Percentiles rank a stretch among this genome's conserved stretches.
phyloP scores from a whole-genome alignment of 208 protist genomes.

The Acanthamoeba lenticulata region DNA sequence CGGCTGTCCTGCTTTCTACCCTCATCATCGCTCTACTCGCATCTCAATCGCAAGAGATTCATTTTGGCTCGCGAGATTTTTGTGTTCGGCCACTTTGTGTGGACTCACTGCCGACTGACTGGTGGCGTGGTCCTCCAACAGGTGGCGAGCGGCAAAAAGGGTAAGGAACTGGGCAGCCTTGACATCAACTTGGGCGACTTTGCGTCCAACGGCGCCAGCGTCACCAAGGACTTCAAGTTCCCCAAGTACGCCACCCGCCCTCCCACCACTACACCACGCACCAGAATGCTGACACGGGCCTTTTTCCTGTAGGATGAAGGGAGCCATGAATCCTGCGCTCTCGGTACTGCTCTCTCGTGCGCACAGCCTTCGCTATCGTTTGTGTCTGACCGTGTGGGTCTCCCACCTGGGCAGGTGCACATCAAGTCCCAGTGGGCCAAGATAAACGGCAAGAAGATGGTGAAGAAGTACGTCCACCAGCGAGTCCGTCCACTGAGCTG shows the following conservation, averaged over 20 bases:
- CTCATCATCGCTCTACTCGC: neutral
- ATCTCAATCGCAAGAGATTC: neutral
- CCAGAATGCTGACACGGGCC: neutral
- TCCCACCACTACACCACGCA: no score
- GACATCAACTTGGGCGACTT: slow-evolving; percentile 46
- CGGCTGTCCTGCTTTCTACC: no score
- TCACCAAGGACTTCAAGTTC: slow-evolving; percentile 53
- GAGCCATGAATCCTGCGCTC: neutral
- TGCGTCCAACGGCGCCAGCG: slow-evolving; percentile 17
- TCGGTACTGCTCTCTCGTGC: neutral
- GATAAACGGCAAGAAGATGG: slow-evolving; percentile 44
- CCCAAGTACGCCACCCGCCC: neutral
- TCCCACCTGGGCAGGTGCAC: neutral
- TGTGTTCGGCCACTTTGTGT: no score
- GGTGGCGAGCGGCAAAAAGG: slow-evolving; percentile 12
- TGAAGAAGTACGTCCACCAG: slow-evolving; percentile 2
- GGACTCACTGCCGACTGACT: no score
- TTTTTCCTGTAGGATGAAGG: neutral
- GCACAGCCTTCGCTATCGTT: neutral
- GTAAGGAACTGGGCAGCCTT: neutral
- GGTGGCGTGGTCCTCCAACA: neutral
- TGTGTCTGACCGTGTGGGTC: neutral
- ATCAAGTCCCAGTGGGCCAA: slow-evolving; percentile 54
- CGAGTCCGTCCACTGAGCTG: neutral
- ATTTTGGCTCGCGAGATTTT: neutral